Evolutionary conservation across 805 yeast genomes (phyloP).

Genomic region (Nakazawaea holstii): DNA sequence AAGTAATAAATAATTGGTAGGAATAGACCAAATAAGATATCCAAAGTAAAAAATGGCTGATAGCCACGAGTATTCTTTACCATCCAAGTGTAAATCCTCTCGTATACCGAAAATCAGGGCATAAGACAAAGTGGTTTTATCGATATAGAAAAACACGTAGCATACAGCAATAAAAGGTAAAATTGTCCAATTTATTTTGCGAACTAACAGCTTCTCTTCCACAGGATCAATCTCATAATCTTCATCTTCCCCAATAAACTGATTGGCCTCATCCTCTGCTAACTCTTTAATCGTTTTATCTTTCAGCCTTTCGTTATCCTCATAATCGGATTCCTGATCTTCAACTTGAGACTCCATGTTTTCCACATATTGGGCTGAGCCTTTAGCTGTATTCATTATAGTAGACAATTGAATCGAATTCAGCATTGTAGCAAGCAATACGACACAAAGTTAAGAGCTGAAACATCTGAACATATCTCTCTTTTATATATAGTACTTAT

Average conservation of each 20-base stretch:
- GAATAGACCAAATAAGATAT: constrained; percentile 1
- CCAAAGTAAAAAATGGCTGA: constrained; percentile 10
- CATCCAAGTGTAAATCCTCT: constrained; percentile 23
- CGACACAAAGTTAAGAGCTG: no score
- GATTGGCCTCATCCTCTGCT: constrained; percentile 4
- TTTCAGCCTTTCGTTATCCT: background rate
- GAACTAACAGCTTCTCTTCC: constrained; percentile 26
- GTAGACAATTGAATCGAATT: no score
- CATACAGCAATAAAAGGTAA: constrained; percentile 25
- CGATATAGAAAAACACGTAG: constrained; percentile 9
- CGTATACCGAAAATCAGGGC: constrained; percentile 31
- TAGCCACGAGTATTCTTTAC: constrained; percentile 21
- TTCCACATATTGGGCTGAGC: background rate
- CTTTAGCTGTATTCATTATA: no score
- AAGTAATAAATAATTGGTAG: constrained; percentile 11
- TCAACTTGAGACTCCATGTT: background rate
- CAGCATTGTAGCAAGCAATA: no score
- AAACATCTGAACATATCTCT: no score
- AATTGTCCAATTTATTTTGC: constrained; percentile 35
- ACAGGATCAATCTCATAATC: constrained; percentile 14
- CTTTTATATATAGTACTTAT: no score
- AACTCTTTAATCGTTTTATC: background rate
- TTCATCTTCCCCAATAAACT: constrained; percentile 4
- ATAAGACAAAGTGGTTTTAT: constrained; percentile 9
- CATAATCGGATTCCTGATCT: background rate